phyloP scores from a whole-genome alignment of 495 filamentous ascomycete species.

The Tuber borchii region DNA sequence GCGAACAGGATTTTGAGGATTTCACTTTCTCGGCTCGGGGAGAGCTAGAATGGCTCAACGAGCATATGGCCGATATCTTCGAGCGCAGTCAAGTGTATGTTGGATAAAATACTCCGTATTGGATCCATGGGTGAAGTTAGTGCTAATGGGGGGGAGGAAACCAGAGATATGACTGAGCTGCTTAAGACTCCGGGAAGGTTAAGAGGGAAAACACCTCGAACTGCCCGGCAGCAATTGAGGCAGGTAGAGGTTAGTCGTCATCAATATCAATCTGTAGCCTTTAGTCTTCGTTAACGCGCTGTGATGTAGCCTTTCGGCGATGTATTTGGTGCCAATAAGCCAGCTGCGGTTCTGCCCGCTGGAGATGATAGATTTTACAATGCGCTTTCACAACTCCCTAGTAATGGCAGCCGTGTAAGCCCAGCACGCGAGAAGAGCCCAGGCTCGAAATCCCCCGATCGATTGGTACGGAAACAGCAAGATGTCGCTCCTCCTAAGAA shows the following conservation, averaged over 20 bases:
- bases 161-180: conserved; percentile 76
- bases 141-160: conserved; percentile 20
- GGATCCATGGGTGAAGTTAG: background rate
- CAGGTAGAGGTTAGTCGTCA: background rate
- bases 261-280: background rate
- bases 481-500: conserved; percentile 16
- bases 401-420: conserved; percentile 10
- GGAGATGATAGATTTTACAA: conserved; percentile 47
- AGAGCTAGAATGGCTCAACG: conserved; percentile 92
- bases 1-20: conserved; percentile 73
- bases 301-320: conserved; percentile 66
- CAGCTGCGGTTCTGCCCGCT: conserved; percentile 47
- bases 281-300: conserved; percentile 19
- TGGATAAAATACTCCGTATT: conserved; percentile 11
- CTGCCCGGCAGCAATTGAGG: conserved; percentile 56
- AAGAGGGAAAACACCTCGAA: conserved; percentile 87
- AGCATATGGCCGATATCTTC: conserved; percentile 94
- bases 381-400: conserved; percentile 25
- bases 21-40: conserved; percentile 81
- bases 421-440: conserved; percentile 6
- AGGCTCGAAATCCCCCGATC: conserved; percentile 26
- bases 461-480: conserved; percentile 23
- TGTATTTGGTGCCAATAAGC: conserved; percentile 61
- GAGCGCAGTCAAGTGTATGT: conserved; percentile 73
- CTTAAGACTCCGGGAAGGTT: conserved; percentile 96